Evolutionary conservation across 2,329 filamentous ascomycete species (phyloP), one percentile per base, ranked within the genome.

Genomic region (Lachnellula suecica): DNA sequence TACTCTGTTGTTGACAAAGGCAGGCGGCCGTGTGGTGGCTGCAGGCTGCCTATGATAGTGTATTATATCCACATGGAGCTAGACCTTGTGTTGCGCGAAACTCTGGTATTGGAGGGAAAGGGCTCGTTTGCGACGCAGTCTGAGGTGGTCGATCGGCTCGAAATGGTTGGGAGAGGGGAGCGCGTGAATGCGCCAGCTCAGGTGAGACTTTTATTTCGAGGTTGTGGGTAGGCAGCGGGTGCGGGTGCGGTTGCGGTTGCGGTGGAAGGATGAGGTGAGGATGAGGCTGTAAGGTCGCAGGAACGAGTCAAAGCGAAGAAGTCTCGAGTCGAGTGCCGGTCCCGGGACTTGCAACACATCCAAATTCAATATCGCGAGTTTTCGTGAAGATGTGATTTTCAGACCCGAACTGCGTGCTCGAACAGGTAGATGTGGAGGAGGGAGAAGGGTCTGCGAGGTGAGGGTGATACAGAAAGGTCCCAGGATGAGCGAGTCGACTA

Each of bases 11-110:
- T 53, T 60, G 58, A 60, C 60, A 58, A 60, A 58, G 51, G 60
- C 59, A 54, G 57, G 54, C 56, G 56, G 59, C 59, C 59, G 61
- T 60, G 37, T 50, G 44, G 47, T 56, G 55, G 57, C 52, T 63
- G 61, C 60, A 62, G 54, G 56, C 47, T 61, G 52, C 61, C 63
- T 60, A 56, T 52, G 31, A 35, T 53, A 45, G 49, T 60, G 54
- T 57, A 46, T 54, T 59, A 57, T 40, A 52, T 62, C 57, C 58
- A 62, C 60, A 63, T 63, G 44, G 53, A 57, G 61, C 56, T 59
- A 63, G 46, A 54, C 51, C 34, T 47, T 62, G 60, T 65, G 55
- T 57, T 53, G 56, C 60, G 52, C 58, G 62, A 63, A 52, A 52
- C 40, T 42, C 24, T 50, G 23, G 47, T 56, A 48, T 55, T 53